Percentiles rank a stretch among this genome's conserved stretches.
Evolutionary conservation across 176 grass and related monocot genomes (phyloP).

Genomic region (Secale cereale): DNA sequence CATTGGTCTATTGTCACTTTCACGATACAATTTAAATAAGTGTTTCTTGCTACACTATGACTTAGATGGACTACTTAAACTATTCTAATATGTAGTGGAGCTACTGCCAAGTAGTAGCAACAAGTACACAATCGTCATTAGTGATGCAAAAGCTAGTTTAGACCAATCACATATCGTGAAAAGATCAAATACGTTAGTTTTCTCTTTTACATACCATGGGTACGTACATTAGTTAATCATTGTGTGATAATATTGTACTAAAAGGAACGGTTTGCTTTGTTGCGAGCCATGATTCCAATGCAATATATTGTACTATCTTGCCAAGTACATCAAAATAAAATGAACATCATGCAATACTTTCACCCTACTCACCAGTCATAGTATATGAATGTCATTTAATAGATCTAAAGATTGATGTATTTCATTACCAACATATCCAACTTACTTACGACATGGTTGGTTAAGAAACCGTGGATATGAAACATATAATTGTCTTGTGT

Average conservation of each 20-base stretch:
- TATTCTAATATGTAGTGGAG: not conserved
- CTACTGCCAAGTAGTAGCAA: not conserved
- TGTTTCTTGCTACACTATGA: not conserved
- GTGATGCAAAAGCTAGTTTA: not conserved
- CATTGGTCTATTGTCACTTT: not conserved
- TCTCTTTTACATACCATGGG: not conserved
- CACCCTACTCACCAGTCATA: not conserved
- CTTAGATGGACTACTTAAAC: not conserved
- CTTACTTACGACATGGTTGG: not conserved
- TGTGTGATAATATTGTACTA: not conserved
- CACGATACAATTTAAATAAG: not conserved
- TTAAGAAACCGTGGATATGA: not conserved
- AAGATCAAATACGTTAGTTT: not conserved
- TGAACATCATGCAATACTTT: not conserved
- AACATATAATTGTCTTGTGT: not conserved
- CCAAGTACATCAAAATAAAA: not conserved
- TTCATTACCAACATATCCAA: not conserved
- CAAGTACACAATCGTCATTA: not conserved
- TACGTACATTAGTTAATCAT: not conserved
- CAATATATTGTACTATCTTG: not conserved
- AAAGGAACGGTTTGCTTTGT: not conserved
- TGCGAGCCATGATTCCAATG: not conserved
- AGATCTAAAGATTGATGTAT: not conserved
- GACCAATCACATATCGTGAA: not conserved
- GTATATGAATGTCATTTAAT: not conserved